These are phyloP conservation scores for Eragrostis nindensis DNA, from an alignment of 176 grass and related monocot species.

Conservation along the genomic window DNA sequence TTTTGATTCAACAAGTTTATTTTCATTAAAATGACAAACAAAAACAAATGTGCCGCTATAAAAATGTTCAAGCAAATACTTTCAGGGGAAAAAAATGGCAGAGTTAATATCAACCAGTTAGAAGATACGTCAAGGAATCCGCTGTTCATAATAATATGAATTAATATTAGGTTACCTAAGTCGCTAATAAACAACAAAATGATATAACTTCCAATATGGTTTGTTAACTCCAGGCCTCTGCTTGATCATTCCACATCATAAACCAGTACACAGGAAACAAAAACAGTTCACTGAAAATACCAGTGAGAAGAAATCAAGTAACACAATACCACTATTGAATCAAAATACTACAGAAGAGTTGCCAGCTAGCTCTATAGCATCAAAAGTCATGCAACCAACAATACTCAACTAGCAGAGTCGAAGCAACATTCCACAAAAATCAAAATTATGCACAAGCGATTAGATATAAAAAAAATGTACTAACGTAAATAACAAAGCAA, in stretches of 20 bases:
- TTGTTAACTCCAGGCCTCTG: not conserved
- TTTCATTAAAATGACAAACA: not conserved
- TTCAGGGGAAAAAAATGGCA: not conserved
- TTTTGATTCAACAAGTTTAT: not conserved
- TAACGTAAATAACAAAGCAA: not conserved
- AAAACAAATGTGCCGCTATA: not conserved
- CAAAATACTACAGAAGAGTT: not conserved
- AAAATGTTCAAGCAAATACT: not conserved
- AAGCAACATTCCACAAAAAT: not conserved
- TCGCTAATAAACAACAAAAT: not conserved
- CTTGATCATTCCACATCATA: not conserved
- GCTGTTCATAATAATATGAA: not conserved
- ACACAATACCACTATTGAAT: slow-evolving; percentile 7
- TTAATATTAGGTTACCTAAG: not conserved
- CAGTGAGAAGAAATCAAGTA: slow-evolving; percentile 19
- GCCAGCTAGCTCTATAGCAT: not conserved
- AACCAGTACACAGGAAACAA: slow-evolving; percentile 12
- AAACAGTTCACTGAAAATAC: not conserved
- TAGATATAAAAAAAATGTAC: not conserved
- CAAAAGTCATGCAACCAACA: slow-evolving; percentile 6
- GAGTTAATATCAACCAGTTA: not conserved
- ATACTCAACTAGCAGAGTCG: not conserved
- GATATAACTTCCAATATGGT: not conserved
- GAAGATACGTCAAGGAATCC: not conserved
- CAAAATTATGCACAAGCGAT: not conserved